A percentile compares a stretch with the other conserved stretches of the same genome.
Conservation (phyloP, 768 basidiomycete genomes). For the Gloeopeniophorella convolvens region DNA sequence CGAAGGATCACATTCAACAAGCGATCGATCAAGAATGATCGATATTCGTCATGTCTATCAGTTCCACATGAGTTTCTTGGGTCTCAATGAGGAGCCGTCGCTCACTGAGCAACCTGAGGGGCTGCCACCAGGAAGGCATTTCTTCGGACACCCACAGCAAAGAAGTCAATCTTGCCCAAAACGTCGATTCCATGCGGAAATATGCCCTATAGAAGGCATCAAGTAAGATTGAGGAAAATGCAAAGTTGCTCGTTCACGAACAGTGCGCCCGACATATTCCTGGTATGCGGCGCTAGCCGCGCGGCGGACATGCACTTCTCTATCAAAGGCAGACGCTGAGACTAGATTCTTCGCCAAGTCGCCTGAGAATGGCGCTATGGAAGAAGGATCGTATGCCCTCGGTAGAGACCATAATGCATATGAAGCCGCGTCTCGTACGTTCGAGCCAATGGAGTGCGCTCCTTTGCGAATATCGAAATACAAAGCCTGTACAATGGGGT, state of each 20-base stretch:
- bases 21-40: conserved; percentile 61
- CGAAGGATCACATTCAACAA: conserved; percentile 65
- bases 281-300: conserved; percentile 98
- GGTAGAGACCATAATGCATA: conserved; percentile 96
- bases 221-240: background rate
- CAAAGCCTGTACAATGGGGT: conserved; percentile 52
- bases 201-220: conserved; percentile 48
- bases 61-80: background rate
- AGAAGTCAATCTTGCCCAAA: conserved; percentile 88
- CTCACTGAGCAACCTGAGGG: conserved; percentile 81
- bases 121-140: conserved; percentile 84
- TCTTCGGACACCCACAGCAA: conserved; percentile 79
- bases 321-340: conserved; percentile 81
- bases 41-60: conserved; percentile 72
- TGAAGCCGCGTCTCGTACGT: conserved; percentile 88
- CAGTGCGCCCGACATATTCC: conserved; percentile 92
- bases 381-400: conserved; percentile 56
- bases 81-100: conserved; percentile 19
- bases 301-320: conserved; percentile 89
- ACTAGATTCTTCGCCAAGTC: conserved; percentile 65
- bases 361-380: conserved; percentile 54
- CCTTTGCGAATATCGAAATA: conserved; percentile 91
- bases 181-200: conserved; percentile 96
- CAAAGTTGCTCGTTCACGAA: conserved; percentile 36
- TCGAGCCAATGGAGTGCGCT: conserved; percentile 89